phyloP scores from a whole-genome alignment of 768 basidiomycete species.

The Peribolospora baueri region DNA sequence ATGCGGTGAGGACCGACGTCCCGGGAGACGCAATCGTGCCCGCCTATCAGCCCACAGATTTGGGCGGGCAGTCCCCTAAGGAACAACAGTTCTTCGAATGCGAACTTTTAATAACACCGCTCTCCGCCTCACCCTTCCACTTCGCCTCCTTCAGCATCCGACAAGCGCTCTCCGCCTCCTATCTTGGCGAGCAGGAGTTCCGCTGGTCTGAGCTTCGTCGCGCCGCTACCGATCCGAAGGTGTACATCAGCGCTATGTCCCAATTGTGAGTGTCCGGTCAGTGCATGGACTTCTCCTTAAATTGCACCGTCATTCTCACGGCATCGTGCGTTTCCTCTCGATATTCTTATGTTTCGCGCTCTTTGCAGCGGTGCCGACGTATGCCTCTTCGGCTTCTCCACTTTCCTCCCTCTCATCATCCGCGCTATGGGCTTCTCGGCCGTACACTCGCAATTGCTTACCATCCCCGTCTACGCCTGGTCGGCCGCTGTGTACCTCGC shows the following conservation, averaged over 20 bases:
- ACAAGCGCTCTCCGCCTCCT: neutral
- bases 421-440: neutral
- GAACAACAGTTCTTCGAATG: neutral
- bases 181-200: constrained; percentile 2
- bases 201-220: constrained; percentile 3
- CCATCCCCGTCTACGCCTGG: constrained; percentile 4
- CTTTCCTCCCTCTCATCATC: constrained; percentile 7
- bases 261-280: too few relatives aligned
- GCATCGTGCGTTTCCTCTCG: constrained; percentile 1
- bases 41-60: neutral
- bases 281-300: too few relatives aligned
- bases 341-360: neutral
- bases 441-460: constrained; percentile 4
- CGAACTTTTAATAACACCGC: neutral
- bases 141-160: neutral
- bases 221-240: neutral
- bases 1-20: neutral
- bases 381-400: constrained; percentile 4
- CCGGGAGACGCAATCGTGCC: too few relatives aligned
- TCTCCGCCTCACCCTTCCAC: too few relatives aligned
- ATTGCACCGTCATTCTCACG: neutral
- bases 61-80: neutral
- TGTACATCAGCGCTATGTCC: neutral
- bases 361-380: constrained; percentile 4
- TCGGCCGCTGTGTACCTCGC: neutral